Evolutionary conservation across 257 asterid species (phyloP).

Genomic region (Leptodermis oblonga): DNA sequence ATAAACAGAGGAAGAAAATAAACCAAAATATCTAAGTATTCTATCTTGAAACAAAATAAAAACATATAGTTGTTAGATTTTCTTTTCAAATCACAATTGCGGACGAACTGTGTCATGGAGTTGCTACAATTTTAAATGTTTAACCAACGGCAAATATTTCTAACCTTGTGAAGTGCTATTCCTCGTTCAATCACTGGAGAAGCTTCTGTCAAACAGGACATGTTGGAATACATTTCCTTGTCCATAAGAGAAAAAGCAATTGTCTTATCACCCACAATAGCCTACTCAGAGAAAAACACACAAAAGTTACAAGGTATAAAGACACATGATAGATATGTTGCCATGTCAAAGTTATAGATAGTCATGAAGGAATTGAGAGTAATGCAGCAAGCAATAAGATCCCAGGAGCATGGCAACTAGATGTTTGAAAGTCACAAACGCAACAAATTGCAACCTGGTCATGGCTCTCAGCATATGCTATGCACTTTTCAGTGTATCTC

Average conservation of each 20-base stretch:
- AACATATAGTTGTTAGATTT: neutral
- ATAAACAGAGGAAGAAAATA: neutral
- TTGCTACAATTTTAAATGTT: neutral
- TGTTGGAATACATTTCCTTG: conserved; percentile 89
- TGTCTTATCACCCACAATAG: conserved; percentile 97
- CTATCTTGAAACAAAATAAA: too few species aligned
- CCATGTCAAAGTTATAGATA: too few species aligned
- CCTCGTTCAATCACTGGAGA: conserved; percentile 88
- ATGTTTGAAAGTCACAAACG: conserved; percentile 10
- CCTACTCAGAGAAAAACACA: conserved; percentile 39
- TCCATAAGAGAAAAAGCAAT: conserved; percentile 88
- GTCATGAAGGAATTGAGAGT: neutral
- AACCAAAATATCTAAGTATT: too few species aligned
- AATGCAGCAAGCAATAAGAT: neutral
- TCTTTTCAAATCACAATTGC: neutral
- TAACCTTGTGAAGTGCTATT: conserved; percentile 92
- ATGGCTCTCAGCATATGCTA: conserved; percentile 98
- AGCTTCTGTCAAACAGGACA: conserved; percentile 82
- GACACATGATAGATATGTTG: neutral
- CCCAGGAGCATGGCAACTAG: neutral
- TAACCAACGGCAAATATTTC: neutral
- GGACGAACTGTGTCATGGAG: neutral
- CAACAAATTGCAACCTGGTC: conserved; percentile 60
- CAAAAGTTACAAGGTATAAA: neutral
- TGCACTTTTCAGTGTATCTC: conserved; percentile 86